Evolutionary conservation across 176 grass and related monocot species (phyloP).

Genomic region (Melocanna baccifera): DNA sequence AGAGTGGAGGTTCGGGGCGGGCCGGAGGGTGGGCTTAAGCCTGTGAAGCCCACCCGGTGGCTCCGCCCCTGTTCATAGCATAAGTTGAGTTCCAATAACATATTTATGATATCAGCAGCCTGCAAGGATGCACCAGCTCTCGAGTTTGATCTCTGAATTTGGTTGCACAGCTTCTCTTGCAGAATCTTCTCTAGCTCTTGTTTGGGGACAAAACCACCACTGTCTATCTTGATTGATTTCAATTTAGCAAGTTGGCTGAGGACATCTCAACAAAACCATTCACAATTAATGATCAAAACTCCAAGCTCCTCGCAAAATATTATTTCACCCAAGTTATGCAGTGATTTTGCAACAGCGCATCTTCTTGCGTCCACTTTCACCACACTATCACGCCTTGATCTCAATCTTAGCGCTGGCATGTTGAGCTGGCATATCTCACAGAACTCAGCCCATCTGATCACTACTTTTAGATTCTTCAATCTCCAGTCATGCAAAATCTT

Average conservation of each 20-base stretch:
- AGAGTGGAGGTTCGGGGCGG: too few species aligned
- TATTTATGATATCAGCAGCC: constrained; percentile 68
- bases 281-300: constrained; percentile 67
- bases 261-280: constrained; percentile 74
- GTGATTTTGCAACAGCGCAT: constrained; percentile 55
- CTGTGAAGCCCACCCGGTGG: too few species aligned
- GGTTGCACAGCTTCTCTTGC: constrained; percentile 42
- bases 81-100: constrained; percentile 71
- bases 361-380: constrained; percentile 63
- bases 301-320: constrained; percentile 80
- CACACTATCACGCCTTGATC: constrained; percentile 68
- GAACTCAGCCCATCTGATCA: constrained; percentile 79
- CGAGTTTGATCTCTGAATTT: constrained; percentile 47
- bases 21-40: too few species aligned
- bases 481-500: constrained; percentile 68
- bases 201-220: constrained; percentile 62
- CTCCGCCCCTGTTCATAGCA: constrained; percentile 90
- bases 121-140: constrained; percentile 51
- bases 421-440: constrained; percentile 84
- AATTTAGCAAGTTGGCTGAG: constrained; percentile 46
- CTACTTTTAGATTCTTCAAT: constrained; percentile 56
- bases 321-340: constrained; percentile 73
- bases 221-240: constrained; percentile 56
- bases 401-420: constrained; percentile 55
- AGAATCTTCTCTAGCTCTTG: constrained; percentile 73